Base-by-base conservation (phyloP, 2,329 filamentous ascomycete species). In the Sphaerulina vaccinii region DNA sequence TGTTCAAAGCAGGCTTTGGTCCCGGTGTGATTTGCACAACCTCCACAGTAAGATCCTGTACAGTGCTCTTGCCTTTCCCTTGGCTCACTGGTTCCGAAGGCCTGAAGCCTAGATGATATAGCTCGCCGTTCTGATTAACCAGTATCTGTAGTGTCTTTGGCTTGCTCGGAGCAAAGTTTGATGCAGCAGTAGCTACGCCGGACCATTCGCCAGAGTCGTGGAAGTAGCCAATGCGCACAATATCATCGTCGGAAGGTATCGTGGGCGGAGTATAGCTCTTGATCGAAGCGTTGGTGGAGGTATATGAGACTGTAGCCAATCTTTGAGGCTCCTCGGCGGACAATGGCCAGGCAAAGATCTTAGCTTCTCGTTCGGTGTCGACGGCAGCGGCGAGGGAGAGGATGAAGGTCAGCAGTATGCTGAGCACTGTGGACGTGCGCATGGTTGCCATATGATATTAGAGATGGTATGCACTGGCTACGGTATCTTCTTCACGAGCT, bases 1-100 rank as follows among this genome's bases (percentile, higher is more conserved):
- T 80, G 53, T 81, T 78, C 62, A 78, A 57, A 4, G 68, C 62
- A 8, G 74, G 73, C 56, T 70, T 68, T 1, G 73, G 71, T 1
- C 74, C 75, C 16, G 58, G 57, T 39, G 55, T 61, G 41, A 68
- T 68, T 60, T 63, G 67, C 43, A 72, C 65, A 8, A 78, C 66
- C 52, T 73, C 71, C 10, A 76, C 69, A 13, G 67, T 67, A n/a
- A 76, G 57, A 15, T 70, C 69, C 24, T 72, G 66, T 21, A 68
- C 69, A 35, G 54, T 29, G 40, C 37, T 51, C n/a, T 27, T 50
- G 13, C 52, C 54, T 27, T 61, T 55, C 10, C 44, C 51, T 37
- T 52, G 49, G 22, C 41, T 49, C 16, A 53, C 40, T 35, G 44
- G 44, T n/a, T 62, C 63, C 21, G 64, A 65, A 5, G 73, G 69